Conservation (phyloP, 176 grass and related monocot species). For the Phyllostachys edulis region DNA sequence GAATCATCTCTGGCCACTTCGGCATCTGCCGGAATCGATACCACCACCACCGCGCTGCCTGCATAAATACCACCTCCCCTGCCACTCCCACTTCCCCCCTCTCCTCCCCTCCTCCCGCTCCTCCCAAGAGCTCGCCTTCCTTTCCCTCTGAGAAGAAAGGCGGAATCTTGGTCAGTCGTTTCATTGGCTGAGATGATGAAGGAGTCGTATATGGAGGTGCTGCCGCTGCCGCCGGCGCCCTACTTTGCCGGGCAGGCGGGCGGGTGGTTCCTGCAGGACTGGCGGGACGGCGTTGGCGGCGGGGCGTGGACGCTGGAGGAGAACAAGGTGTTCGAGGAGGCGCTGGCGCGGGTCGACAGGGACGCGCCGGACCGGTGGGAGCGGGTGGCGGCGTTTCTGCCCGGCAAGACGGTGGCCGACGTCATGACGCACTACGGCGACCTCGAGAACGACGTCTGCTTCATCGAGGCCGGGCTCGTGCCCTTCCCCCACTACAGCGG, state of each 20-base stretch:
- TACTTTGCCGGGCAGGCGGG: slow-evolving; percentile 48
- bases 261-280: slow-evolving; percentile 39
- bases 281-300: not conserved
- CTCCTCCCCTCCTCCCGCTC: not conserved
- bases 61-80: slow-evolving; percentile 38
- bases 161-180: slow-evolving; percentile 6
- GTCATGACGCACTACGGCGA: slow-evolving; percentile 61
- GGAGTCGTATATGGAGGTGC: slow-evolving; percentile 78
- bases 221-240: slow-evolving; percentile 40
- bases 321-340: slow-evolving; percentile 92
- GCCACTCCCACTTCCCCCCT: slow-evolving; percentile 14
- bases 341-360: slow-evolving; percentile 57
- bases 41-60: not conserved
- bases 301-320: slow-evolving; percentile 67
- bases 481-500: slow-evolving; percentile 62
- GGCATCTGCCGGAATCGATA: slow-evolving; percentile 52
- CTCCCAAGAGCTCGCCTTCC: not conserved
- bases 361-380: slow-evolving; percentile 77
- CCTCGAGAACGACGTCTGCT: slow-evolving; percentile 76
- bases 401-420: slow-evolving; percentile 54
- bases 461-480: slow-evolving; percentile 75
- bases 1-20: slow-evolving; percentile 50
- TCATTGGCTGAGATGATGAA: slow-evolving; percentile 51
- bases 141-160: not conserved
- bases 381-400: slow-evolving; percentile 56